phyloP scores from a whole-genome alignment of 2,329 filamentous ascomycete species.

The Helminthosporium solani region DNA sequence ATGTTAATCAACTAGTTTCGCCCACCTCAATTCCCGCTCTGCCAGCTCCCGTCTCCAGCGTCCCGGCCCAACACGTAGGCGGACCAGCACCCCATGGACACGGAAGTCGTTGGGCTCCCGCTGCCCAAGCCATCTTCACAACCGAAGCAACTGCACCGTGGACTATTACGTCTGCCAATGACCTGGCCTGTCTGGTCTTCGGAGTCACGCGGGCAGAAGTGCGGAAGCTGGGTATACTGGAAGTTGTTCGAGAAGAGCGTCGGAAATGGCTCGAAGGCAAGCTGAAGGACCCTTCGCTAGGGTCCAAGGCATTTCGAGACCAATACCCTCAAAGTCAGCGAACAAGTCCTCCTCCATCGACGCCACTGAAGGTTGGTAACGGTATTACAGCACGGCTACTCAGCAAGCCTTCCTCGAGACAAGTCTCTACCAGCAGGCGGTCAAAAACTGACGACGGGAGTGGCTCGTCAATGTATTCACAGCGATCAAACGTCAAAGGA shows the following conservation, averaged over 20 bases:
- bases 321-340: constrained; percentile 34
- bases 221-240: constrained; percentile 88
- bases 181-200: constrained; percentile 95
- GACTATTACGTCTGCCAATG: constrained; percentile 95
- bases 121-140: constrained; percentile 94
- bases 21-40: constrained; percentile 47
- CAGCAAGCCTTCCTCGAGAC: constrained; percentile 72
- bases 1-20: constrained; percentile 48
- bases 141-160: constrained; percentile 89
- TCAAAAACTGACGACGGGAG: constrained; percentile 66
- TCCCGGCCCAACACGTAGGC: constrained; percentile 37
- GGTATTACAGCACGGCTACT: constrained; percentile 86
- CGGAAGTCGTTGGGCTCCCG: constrained; percentile 84
- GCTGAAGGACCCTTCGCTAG: constrained; percentile 63
- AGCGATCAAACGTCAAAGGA: constrained; percentile 55
- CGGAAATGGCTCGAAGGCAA: constrained; percentile 88
- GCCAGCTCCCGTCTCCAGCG: constrained; percentile 30
- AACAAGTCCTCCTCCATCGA: constrained; percentile 39
- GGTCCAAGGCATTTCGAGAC: constrained; percentile 44
- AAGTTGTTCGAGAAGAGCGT: constrained; percentile 88
- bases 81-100: constrained; percentile 69
- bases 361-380: constrained; percentile 65
- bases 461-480: constrained; percentile 46
- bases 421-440: constrained; percentile 54
- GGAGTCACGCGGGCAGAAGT: constrained; percentile 97